Percentiles rank a stretch among this genome's conserved stretches.
phyloP scores from a whole-genome alignment of 495 filamentous ascomycete genomes.

The Annulohypoxylon moriforme region DNA sequence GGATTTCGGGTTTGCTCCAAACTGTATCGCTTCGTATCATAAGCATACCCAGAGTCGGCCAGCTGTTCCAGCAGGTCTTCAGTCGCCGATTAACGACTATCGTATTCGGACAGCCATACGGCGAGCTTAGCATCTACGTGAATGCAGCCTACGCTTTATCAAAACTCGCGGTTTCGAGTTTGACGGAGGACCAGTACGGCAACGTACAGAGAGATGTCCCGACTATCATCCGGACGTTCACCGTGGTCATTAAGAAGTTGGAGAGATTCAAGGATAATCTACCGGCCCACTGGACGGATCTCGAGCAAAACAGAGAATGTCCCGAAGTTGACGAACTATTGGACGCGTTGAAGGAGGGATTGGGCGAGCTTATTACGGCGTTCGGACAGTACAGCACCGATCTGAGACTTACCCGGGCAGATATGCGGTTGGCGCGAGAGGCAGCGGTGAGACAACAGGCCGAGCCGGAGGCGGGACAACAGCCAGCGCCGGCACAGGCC shows the following conservation, averaged over 20 bases:
- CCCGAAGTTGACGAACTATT: slow-evolving; percentile 73
- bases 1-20: slow-evolving; percentile 53
- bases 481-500: too few relatives aligned
- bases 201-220: slow-evolving; percentile 84
- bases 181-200: slow-evolving; percentile 88
- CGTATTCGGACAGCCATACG: slow-evolving; percentile 75
- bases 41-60: slow-evolving; percentile 66
- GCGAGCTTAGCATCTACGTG: slow-evolving; percentile 70
- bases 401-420: slow-evolving; percentile 70
- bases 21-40: slow-evolving; percentile 52
- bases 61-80: slow-evolving; percentile 77
- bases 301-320: slow-evolving; percentile 58
- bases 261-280: slow-evolving; percentile 72
- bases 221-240: slow-evolving; percentile 75
- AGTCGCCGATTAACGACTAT: slow-evolving; percentile 67
- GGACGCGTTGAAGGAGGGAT: slow-evolving; percentile 65
- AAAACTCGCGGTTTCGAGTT: slow-evolving; percentile 73
- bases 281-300: slow-evolving; percentile 84
- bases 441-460: slow-evolving; percentile 57
- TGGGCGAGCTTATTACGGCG: slow-evolving; percentile 69
- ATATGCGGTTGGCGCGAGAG: slow-evolving; percentile 76
- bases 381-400: slow-evolving; percentile 78
- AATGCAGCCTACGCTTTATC: slow-evolving; percentile 78
- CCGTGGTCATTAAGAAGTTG: slow-evolving; percentile 71
- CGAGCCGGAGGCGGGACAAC: not conserved